Evolutionary conservation across 257 asterid genomes (phyloP).

Genomic region (Eustoma russellianum): DNA sequence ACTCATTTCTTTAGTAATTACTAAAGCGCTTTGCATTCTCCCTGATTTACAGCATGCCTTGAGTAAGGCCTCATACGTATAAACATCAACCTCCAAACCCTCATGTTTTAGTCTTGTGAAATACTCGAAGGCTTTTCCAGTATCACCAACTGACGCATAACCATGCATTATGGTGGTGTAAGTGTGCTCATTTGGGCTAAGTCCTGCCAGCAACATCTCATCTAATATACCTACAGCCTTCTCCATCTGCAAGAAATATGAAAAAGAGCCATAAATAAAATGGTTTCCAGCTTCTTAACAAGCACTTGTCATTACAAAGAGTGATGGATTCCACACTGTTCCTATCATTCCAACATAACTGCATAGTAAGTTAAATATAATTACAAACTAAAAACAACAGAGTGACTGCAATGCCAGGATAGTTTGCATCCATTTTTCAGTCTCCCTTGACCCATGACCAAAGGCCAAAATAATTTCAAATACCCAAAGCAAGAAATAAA

Average conservation of each 20-base stretch:
- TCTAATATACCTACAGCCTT: slow-evolving; percentile 71
- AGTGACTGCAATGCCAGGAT: no score
- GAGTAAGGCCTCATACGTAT: slow-evolving; percentile 85
- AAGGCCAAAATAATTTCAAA: no score
- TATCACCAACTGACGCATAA: slow-evolving; percentile 95
- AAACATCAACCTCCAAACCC: slow-evolving; percentile 87
- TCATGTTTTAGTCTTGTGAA: slow-evolving; percentile 68
- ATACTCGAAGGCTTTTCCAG: slow-evolving; percentile 89
- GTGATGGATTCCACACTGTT: no score
- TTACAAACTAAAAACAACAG: neutral
- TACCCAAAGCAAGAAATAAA: no score
- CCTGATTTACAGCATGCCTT: slow-evolving; percentile 99
- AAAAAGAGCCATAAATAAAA: slow-evolving; percentile 1
- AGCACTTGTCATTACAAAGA: no score
- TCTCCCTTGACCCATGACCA: no score
- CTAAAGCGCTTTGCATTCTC: slow-evolving; percentile 99
- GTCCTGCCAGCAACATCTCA: slow-evolving; percentile 79
- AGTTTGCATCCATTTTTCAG: no score
- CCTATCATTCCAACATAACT: no score
- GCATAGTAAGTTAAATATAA: no score
- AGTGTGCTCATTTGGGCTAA: slow-evolving; percentile 79
- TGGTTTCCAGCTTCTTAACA: no score
- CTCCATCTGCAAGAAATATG: slow-evolving; percentile 55
- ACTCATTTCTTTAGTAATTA: slow-evolving; percentile 88
- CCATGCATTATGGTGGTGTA: slow-evolving; percentile 95